Base-by-base conservation (phyloP, 2,329 filamentous ascomycete genomes). In the Daldinia sp. region DNA sequence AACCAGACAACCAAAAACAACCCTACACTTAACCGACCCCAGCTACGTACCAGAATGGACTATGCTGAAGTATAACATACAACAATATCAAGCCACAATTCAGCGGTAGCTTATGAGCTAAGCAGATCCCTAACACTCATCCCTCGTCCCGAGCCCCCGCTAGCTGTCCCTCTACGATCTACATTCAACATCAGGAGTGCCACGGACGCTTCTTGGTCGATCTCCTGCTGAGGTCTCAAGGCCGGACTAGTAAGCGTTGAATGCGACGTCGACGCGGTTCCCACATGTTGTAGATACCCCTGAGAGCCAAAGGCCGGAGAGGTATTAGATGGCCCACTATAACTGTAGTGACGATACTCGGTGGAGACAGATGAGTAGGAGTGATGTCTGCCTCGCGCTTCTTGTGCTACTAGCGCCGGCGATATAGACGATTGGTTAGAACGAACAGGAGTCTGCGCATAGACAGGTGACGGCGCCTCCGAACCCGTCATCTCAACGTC, bases 141-240 rank as follows among this genome's bases (percentile, higher is more conserved):
- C 0, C 83, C 83, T 51, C 84, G 76, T 8, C 77, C 79, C 23
- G 74, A 72, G 1, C 71, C 58, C 5, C 11, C 30, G 50, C 58
- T 15, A 17, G 45, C 25, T 9, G 78, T 80, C 34, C 82, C 83
- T 32, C 92, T 83, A 37, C 92, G 85, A 74, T 95, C 93, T 55
- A 83, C 87, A 68, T 94, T 96, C 61, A 97, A 80, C 93, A 97
- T 96, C 75, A 97, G 77, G 69, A 97, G 76, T 2, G 93, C 94
- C 10, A 92, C 90, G 6, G 93, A 95, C 1, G 93, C 94, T 75
- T 95, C 92, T 63, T 93, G 89, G 65, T 91, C 87, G 3, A 86
- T 72, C 50, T 88, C 85, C 32, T 80, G 79, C 71, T 86, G 83
- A 0, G 87, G 85, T 17, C 78, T 73, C 43, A 89, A 74, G 6